Evolutionary conservation across 768 basidiomycete genomes (phyloP).

Genomic region (Xerocomus potaroensis): DNA sequence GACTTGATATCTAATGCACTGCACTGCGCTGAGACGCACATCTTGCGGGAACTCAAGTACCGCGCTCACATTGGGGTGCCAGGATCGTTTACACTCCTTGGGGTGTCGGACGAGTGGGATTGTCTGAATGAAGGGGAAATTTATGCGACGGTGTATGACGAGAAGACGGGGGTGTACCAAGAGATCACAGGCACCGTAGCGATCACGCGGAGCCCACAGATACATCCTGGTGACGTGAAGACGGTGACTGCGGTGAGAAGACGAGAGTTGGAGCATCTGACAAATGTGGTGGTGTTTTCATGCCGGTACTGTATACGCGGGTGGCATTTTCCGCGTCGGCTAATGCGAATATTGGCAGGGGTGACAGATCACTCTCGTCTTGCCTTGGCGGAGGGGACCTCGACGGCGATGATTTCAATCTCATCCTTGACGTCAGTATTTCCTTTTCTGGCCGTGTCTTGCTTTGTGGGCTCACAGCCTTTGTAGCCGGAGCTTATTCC

Average conservation of each 20-base stretch:
- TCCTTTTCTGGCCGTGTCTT: not conserved
- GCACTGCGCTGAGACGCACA: constrained; percentile 39
- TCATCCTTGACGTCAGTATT: constrained; percentile 39
- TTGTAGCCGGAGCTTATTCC: constrained; percentile 32
- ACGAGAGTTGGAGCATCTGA: constrained; percentile 36
- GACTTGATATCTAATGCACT: constrained; percentile 36
- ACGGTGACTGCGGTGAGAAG: constrained; percentile 40
- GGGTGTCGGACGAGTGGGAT: constrained; percentile 48
- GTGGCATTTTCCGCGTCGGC: not conserved
- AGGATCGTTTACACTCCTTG: constrained; percentile 46
- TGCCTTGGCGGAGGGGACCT: constrained; percentile 52
- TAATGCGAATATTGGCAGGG: constrained; percentile 30
- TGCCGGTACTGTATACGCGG: constrained; percentile 34
- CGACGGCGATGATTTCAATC: constrained; percentile 49
- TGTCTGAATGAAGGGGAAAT: constrained; percentile 45
- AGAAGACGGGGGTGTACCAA: constrained; percentile 22
- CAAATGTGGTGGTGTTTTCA: constrained; percentile 49
- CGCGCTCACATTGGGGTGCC: constrained; percentile 49
- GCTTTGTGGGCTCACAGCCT: constrained; percentile 8
- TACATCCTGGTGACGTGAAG: constrained; percentile 48
- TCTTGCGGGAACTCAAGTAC: constrained; percentile 49
- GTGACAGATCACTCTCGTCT: constrained; percentile 41
- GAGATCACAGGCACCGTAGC: constrained; percentile 36
- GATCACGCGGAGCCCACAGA: constrained; percentile 50
- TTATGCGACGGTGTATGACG: constrained; percentile 39